A percentile compares a stretch with the other conserved stretches of the same genome.
Conservation (phyloP, 352 stramenopile species). For the Globisporangium nunn region DNA sequence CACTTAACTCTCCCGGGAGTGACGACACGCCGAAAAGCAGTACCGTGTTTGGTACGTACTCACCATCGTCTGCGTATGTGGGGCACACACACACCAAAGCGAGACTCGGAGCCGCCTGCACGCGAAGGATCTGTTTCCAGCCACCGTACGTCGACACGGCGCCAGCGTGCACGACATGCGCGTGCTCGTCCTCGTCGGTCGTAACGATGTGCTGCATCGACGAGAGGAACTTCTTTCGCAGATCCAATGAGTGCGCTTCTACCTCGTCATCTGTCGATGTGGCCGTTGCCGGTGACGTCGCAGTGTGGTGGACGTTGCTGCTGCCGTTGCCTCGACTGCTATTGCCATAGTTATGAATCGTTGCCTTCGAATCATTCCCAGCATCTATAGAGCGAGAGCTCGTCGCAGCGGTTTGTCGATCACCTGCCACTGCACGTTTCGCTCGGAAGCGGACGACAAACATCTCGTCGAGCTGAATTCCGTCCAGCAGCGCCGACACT, state of each 20-base stretch:
- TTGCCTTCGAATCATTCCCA: neutral
- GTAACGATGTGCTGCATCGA: slow-evolving; percentile 16
- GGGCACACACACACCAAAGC: slow-evolving; percentile 60
- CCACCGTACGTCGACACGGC: slow-evolving; percentile 73
- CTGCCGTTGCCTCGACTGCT: neutral
- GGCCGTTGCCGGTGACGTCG: neutral
- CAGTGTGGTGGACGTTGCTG: neutral
- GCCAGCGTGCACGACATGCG: slow-evolving; percentile 44
- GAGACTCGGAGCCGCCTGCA: slow-evolving; percentile 23
- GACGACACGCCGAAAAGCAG: slow-evolving; percentile 58
- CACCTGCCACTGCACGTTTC: slow-evolving; percentile 11
- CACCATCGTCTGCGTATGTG: slow-evolving; percentile 68
- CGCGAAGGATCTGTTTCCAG: slow-evolving; percentile 43
- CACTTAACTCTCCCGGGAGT: slow-evolving; percentile 39
- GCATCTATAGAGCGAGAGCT: neutral
- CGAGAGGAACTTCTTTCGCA: slow-evolving; percentile 27
- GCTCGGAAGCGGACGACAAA: slow-evolving; percentile 46
- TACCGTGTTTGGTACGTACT: slow-evolving; percentile 61
- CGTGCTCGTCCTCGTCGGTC: slow-evolving; percentile 20
- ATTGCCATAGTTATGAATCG: neutral
- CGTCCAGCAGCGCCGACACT: slow-evolving; percentile 24
- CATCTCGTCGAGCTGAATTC: slow-evolving; percentile 21
- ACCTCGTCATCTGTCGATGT: slow-evolving; percentile 7
- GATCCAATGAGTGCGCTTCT: slow-evolving; percentile 24
- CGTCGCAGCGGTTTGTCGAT: neutral